Base-by-base conservation (phyloP, 176 grass and related monocot species). In the Themeda triandra region DNA sequence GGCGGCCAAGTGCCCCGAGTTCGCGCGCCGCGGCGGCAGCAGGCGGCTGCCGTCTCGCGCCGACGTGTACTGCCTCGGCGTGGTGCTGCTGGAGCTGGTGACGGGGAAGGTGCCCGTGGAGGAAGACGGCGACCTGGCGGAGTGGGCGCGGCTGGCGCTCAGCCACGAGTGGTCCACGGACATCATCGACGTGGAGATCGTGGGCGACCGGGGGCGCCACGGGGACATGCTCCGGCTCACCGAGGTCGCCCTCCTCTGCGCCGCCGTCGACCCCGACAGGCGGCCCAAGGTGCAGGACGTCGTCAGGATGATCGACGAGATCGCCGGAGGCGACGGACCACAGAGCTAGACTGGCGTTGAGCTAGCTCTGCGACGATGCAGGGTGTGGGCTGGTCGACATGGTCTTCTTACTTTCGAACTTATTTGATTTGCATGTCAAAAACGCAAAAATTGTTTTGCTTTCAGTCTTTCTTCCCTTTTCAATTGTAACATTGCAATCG, bases 131-230 rank as follows among this genome's bases (percentile, higher is more conserved):
- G 87, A 90, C 80, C 75, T 99, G 79, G 84, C 91, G 53, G 85
- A 85, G 82, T 99, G 96, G 96, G 90, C 94, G 66, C 87, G 88
- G 17, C 69, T 92, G 24, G 91, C 90, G n/a, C 81, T 99, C 15
- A 91, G 83, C 75, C 92, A 99, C 69, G 90, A 99, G 66, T 99
- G 89, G 96, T 94, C 96, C 29, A 96, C 91, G 5, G 96, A 99
- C 73, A 90, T 99, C 35, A 46, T 99, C 74, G 96, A 99, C 86
- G 69, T 99, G 18, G 93, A 96, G 86, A 90, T 99, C 83, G 78
- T 91, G 32, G 56, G 32, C 11, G 96, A 96, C 59, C 74, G 58
- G 62, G 88, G 82, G 6, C 83, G 80, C 1, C 93, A 99, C 66
- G 90, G 80, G 63, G 93, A 94, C 36, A 99, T 99, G 93, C 93